These are phyloP conservation scores for Musa beccarii DNA, from an alignment of 176 grass and related monocot species.

Conservation along the genomic window DNA sequence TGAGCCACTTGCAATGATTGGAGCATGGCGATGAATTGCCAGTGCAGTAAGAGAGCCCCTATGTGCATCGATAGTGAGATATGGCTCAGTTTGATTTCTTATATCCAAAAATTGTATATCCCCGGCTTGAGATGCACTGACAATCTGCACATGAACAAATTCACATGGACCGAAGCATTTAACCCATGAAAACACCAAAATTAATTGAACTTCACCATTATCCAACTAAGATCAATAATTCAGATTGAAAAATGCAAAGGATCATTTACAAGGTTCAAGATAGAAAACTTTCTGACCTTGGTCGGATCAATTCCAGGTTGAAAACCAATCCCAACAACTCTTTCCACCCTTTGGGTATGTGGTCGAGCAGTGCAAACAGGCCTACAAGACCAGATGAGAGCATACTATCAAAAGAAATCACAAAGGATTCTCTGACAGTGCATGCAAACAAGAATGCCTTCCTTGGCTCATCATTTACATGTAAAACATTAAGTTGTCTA, in stretches of 20 bases:
- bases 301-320: constrained; percentile 79
- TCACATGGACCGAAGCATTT: not conserved
- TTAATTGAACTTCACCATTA: not conserved
- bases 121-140: constrained; percentile 10
- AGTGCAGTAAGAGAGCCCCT: constrained; percentile 26
- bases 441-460: not conserved
- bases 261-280: not conserved
- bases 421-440: not conserved
- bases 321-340: constrained; percentile 89
- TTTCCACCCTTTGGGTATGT: constrained; percentile 68
- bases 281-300: constrained; percentile 39
- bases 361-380: constrained; percentile 53
- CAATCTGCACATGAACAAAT: constrained; percentile 21
- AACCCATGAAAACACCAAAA: not conserved
- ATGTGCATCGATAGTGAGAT: constrained; percentile 24
- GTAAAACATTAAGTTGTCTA: too few species aligned
- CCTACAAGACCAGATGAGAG: constrained; percentile 35
- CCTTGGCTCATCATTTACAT: not conserved
- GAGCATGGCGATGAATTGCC: constrained; percentile 21
- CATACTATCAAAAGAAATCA: not conserved
- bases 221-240: not conserved
- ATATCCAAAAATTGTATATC: constrained; percentile 56
- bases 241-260: constrained; percentile 3
- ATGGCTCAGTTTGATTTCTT: constrained; percentile 37
- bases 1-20: constrained; percentile 31